A percentile compares a stretch with the other conserved stretches of the same genome.
Evolutionary conservation across 352 stramenopile genomes (phyloP).

Genomic region (Saprolegnia parasitica): DNA sequence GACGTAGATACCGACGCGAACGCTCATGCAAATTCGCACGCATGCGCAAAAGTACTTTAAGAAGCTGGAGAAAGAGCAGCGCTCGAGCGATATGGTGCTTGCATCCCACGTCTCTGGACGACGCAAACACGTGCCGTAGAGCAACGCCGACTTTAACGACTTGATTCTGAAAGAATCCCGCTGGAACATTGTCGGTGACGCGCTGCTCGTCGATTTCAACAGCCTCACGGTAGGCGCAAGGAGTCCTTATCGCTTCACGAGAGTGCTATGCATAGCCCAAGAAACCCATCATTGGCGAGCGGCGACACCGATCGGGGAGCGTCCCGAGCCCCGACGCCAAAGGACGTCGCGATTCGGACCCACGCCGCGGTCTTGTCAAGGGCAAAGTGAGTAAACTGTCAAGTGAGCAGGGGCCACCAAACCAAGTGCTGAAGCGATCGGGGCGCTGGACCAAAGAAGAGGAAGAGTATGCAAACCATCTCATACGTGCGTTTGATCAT

Average conservation of each 20-base stretch:
- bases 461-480: slow-evolving; percentile 66
- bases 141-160: neutral
- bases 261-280: neutral
- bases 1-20: slow-evolving; percentile 14
- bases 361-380: slow-evolving; percentile 4
- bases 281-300: neutral
- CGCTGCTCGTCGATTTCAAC: neutral
- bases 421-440: slow-evolving; percentile 21
- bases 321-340: slow-evolving; percentile 1
- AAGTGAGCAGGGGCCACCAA: neutral
- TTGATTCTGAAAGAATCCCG: slow-evolving; percentile 4
- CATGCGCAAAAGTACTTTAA: slow-evolving; percentile 15
- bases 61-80: slow-evolving; percentile 1
- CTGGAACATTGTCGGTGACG: neutral
- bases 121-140: neutral
- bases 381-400: slow-evolving; percentile 16
- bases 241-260: too few relatives aligned
- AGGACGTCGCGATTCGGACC: neutral
- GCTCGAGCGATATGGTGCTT: neutral
- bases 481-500: slow-evolving; percentile 85
- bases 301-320: neutral
- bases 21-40: slow-evolving; percentile 8
- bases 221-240: too few relatives aligned
- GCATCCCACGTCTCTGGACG: neutral
- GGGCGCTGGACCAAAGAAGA: slow-evolving; percentile 40